Base-by-base conservation (phyloP, 441 rosid genomes). In the Capsella rubella region DNA sequence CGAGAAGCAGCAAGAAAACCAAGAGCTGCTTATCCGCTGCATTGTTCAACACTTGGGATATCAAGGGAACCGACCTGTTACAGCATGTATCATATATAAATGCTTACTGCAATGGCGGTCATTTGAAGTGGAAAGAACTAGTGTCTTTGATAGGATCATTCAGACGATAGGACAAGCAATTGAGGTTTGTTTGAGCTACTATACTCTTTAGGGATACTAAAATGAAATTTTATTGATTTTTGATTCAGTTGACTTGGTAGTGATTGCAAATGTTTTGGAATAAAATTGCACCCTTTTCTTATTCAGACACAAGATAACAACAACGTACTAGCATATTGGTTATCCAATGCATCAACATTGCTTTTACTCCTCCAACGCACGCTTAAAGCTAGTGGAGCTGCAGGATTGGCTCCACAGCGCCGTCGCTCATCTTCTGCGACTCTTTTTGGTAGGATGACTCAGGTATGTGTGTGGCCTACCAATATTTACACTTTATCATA, bases 341-440 rank as follows among this genome's bases (percentile, higher is more conserved):
- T 93, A 76, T 95, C 99, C 63, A 95, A 95, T 82, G 94, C 98
- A 50, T 93, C 99, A 1, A 91, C 99, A 12, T 96, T 95, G 73
- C 95, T 95, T 61, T 82, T 95, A 69, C 87, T 95, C 59, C 97
- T 95, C 61, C 99, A 95, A 60, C 92, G 95, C 70, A 95, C 99
- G 27, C 72, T 95, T 34, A 95, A 95, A 86, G 99, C 99, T 28
- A 95, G 98, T 49, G 96, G 97, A 69, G 99, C 98, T 43, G 98
- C 98, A 27, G 98, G 99, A 79, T 89, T 93, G 97, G 85, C 98
- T 77, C 99, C 99, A 78, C 99, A 95, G 52, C 91, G 97, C 8
- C 98, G 99, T 4, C 83, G 99, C 74, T 93, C 99, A 67, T 95
- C 96, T 64, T 95, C 99, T 8, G 97, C 97, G 50, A 87, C 97